phyloP scores from a whole-genome alignment of 495 filamentous ascomycete genomes.

The Xylaria grammica region DNA sequence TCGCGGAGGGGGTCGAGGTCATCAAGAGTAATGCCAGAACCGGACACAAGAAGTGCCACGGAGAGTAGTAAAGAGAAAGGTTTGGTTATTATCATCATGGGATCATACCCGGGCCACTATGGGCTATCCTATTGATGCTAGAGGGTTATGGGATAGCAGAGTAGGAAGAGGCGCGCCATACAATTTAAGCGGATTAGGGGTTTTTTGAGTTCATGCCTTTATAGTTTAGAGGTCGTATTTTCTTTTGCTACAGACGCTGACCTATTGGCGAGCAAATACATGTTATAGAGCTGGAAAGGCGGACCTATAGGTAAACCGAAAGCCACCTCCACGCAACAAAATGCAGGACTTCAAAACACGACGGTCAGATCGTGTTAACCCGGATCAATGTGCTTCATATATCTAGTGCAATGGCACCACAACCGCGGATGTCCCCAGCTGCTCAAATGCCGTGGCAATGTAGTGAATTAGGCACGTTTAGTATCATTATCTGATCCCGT shows the following conservation, averaged over 20 bases:
- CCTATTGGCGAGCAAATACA: neutral
- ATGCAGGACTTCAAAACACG: neutral
- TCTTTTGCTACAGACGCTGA: neutral
- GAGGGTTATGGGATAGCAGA: neutral
- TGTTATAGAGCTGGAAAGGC: neutral
- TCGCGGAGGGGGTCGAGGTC: neutral
- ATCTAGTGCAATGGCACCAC: neutral
- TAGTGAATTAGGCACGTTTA: neutral
- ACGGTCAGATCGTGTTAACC: neutral
- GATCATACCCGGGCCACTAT: neutral
- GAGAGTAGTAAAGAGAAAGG: conserved; percentile 1
- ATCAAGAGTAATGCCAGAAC: neutral
- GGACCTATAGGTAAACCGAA: neutral
- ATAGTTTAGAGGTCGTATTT: neutral
- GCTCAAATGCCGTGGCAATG: neutral
- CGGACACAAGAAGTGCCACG: neutral
- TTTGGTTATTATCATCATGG: neutral
- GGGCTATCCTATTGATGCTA: neutral
- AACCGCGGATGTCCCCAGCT: neutral
- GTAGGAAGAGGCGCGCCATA: neutral
- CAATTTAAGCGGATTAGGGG: neutral
- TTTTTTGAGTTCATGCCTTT: neutral
- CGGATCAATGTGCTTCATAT: neutral
- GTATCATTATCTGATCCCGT: neutral
- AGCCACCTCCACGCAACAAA: neutral